A percentile compares a stretch with the other conserved stretches of the same genome.
These are phyloP conservation scores for Novymonas esmeraldas DNA, from an alignment of 208 protist species.

Conservation along the genomic window DNA sequence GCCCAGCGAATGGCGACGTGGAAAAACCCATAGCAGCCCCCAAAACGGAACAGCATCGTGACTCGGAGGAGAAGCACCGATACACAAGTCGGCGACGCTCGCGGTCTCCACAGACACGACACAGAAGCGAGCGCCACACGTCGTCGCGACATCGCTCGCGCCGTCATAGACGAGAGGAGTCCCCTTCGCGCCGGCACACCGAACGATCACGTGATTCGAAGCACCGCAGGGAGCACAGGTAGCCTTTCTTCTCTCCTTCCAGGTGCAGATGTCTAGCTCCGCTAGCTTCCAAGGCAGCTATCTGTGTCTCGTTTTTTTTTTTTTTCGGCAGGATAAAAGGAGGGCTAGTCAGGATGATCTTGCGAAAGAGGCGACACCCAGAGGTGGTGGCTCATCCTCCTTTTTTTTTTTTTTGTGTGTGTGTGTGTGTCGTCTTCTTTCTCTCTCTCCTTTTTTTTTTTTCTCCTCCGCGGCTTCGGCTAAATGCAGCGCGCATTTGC, in stretches of 20 bases:
- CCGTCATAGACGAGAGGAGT: not conserved
- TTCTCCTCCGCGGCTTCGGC: too few species aligned
- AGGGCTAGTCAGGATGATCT: too few species aligned
- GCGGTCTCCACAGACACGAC: conserved; percentile 6
- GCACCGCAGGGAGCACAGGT: conserved; percentile 14
- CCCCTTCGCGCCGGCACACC: conserved; percentile 11
- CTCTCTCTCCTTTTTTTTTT: too few species aligned
- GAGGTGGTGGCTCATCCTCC: too few species aligned
- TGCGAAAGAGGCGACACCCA: too few species aligned
- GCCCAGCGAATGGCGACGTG: not conserved
- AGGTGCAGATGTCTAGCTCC: too few species aligned
- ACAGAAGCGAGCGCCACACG: not conserved
- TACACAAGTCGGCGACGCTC: conserved; percentile 7
- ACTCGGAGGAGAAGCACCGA: not conserved
- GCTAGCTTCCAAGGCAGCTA: too few species aligned
- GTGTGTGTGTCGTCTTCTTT: too few species aligned
- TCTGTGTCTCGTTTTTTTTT: too few species aligned
- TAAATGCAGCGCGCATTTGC: too few species aligned
- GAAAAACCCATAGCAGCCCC: not conserved
- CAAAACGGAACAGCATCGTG: not conserved
- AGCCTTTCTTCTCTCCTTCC: conserved; percentile 9
- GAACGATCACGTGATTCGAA: conserved; percentile 20
- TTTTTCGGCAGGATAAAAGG: too few species aligned
- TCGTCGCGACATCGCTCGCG: conserved; percentile 9
- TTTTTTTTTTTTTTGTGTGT: too few species aligned